phyloP scores from a whole-genome alignment of 768 basidiomycete genomes.

The Mycena vulgaris region DNA sequence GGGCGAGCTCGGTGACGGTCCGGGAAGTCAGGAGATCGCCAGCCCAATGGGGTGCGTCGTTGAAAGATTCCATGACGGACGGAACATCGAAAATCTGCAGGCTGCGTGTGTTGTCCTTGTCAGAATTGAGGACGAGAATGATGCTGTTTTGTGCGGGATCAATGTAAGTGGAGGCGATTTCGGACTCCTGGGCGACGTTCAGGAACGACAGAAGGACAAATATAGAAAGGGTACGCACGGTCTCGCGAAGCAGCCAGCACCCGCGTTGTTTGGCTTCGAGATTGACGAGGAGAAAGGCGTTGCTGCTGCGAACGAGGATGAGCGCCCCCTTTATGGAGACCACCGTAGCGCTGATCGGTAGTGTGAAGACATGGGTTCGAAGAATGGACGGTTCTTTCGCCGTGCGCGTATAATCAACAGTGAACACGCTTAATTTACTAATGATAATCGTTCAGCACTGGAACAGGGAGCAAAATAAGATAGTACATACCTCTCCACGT shows the following conservation, averaged over 20 bases:
- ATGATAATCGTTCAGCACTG: background rate
- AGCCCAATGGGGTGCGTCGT: background rate
- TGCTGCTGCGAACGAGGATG: slow-evolving; percentile 10
- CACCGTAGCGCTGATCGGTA: slow-evolving; percentile 15
- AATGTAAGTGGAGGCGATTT: slow-evolving; percentile 5
- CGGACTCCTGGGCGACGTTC: background rate
- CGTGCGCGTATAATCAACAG: slow-evolving; percentile 6
- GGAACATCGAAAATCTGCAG: slow-evolving; percentile 9
- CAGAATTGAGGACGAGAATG: slow-evolving; percentile 4
- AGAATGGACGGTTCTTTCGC: background rate
- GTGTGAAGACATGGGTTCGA: slow-evolving; percentile 19
- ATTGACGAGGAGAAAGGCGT: slow-evolving; percentile 2
- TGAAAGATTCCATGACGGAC: background rate
- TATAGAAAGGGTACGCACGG: background rate
- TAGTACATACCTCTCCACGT: slow-evolving; percentile 14
- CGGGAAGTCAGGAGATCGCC: background rate
- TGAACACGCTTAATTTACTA: slow-evolving; percentile 30
- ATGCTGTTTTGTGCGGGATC: background rate
- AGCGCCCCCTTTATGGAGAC: slow-evolving; percentile 5
- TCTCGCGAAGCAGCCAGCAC: slow-evolving; percentile 14
- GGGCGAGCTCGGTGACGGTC: background rate
- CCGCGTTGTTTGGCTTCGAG: slow-evolving; percentile 9
- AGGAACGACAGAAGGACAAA: background rate
- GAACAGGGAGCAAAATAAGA: background rate
- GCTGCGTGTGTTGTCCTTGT: background rate